Conservation (phyloP, 108 stramenopile species). For the Hondaea fermentalgiana region DNA sequence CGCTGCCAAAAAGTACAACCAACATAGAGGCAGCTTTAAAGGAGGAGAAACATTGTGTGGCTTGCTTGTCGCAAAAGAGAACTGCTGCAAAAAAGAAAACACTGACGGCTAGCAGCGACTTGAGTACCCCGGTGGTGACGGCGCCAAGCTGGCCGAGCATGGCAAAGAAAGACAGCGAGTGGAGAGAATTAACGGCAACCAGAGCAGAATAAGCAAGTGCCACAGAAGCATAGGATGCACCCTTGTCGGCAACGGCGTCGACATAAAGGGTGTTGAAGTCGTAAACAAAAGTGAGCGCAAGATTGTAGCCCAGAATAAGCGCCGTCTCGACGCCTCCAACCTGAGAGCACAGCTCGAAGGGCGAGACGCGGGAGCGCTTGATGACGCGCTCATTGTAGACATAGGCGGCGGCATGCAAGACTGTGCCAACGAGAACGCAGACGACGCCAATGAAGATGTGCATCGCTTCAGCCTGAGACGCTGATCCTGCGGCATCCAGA, state of each 20-base stretch:
- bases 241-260: background rate
- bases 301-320: background rate
- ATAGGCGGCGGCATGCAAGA: background rate
- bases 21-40: background rate
- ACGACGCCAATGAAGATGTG: background rate
- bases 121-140: background rate
- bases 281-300: background rate
- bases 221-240: background rate
- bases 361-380: background rate
- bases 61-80: background rate
- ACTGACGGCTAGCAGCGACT: background rate
- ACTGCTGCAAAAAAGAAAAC: background rate
- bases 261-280: background rate
- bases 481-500: background rate
- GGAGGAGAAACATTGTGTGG: background rate
- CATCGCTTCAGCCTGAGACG: background rate
- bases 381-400: constrained; percentile 4
- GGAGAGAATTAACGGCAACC: background rate
- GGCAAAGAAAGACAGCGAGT: background rate
- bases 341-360: background rate
- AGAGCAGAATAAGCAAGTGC: background rate
- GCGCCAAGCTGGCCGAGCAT: constrained; percentile 17
- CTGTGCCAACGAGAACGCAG: background rate
- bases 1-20: background rate
- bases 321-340: background rate